These are phyloP conservation scores for Fusarium incarnatum DNA, from an alignment of 2,329 filamentous ascomycete genomes.

Conservation along the genomic window DNA sequence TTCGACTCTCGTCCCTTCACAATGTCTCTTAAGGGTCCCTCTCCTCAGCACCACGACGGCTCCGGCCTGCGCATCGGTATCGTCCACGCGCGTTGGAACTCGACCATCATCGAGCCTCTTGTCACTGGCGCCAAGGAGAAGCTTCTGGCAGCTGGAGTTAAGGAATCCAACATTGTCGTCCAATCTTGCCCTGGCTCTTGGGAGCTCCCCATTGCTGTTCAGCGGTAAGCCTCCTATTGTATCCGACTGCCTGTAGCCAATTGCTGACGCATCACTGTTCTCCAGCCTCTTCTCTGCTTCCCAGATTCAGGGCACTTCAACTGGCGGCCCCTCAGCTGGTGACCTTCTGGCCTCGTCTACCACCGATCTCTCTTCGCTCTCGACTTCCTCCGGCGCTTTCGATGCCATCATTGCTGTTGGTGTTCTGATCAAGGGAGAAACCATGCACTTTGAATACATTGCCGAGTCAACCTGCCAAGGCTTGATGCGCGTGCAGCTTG, in stretches of 20 bases:
- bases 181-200: slow-evolving; percentile 94
- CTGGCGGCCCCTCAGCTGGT: slow-evolving; percentile 73
- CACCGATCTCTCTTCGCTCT: slow-evolving; percentile 71
- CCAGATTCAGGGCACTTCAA: slow-evolving; percentile 80
- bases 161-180: slow-evolving; percentile 86
- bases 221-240: slow-evolving; percentile 68
- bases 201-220: slow-evolving; percentile 91
- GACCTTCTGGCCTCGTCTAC: slow-evolving; percentile 79
- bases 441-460: slow-evolving; percentile 99
- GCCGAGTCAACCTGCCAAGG: slow-evolving; percentile 90
- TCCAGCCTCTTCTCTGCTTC: slow-evolving; percentile 83
- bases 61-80: slow-evolving; percentile 89
- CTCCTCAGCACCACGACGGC: slow-evolving; percentile 71
- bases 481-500: slow-evolving; percentile 93
- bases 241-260: background rate
- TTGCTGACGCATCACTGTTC: slow-evolving; percentile 27
- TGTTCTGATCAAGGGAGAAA: slow-evolving; percentile 97
- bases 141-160: slow-evolving; percentile 82
- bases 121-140: slow-evolving; percentile 83
- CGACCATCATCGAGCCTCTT: slow-evolving; percentile 85
- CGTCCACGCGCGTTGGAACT: slow-evolving; percentile 96
- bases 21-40: slow-evolving; percentile 65
- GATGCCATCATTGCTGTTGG: slow-evolving; percentile 96
- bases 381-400: slow-evolving; percentile 71
- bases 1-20: background rate